These are phyloP conservation scores for Cyclotella kingstonii DNA, from an alignment of 108 stramenopile species.

Conservation along the genomic window DNA sequence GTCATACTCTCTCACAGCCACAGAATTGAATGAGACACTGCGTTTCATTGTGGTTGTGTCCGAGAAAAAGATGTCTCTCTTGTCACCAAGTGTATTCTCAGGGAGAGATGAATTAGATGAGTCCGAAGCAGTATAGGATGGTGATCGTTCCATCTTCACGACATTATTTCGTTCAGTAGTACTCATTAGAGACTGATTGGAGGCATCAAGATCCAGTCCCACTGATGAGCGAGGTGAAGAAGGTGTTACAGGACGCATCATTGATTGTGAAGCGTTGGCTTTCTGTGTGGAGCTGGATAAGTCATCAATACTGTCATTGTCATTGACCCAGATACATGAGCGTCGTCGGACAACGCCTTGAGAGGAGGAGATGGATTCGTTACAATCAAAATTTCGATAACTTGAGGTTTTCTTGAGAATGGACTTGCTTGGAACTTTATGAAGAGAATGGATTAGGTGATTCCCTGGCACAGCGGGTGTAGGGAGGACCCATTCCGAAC, in stretches of 20 bases:
- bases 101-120: conserved; percentile 2
- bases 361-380: not conserved
- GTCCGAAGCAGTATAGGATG: not conserved
- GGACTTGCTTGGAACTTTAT: conserved; percentile 30
- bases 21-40: conserved; percentile 36
- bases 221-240: not conserved
- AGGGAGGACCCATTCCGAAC: conserved; percentile 20
- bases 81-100: not conserved
- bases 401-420: conserved; percentile 40
- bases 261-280: not conserved
- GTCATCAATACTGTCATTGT: not conserved
- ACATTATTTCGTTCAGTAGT: not conserved
- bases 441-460: conserved; percentile 15
- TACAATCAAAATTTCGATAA: conserved; percentile 23
- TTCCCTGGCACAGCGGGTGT: conserved; percentile 20
- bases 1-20: conserved; percentile 41
- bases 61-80: not conserved
- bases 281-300: not conserved
- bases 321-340: conserved; percentile 2
- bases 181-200: not conserved
- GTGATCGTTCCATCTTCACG: not conserved
- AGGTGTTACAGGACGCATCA: not conserved
- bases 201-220: conserved; percentile 32
- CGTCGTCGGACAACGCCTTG: not conserved
- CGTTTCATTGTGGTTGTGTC: conserved; percentile 15